Percentiles rank a stretch among this genome's conserved stretches.
Evolutionary conservation across 768 basidiomycete species (phyloP).

Genomic region (Macrocybe gigantea): DNA sequence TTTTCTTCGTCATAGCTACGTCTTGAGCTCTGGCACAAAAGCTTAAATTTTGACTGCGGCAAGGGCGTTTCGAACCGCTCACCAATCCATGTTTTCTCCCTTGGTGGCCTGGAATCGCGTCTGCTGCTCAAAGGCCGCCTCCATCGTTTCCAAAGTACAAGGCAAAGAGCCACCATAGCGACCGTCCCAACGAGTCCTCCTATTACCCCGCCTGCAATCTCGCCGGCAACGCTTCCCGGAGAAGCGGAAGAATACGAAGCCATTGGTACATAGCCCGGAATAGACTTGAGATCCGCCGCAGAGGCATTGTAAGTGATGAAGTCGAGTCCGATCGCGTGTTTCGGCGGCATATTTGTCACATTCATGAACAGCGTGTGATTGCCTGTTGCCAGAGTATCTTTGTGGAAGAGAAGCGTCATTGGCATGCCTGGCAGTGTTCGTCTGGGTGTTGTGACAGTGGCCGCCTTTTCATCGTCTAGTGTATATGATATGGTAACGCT

Average conservation of each 20-base stretch:
- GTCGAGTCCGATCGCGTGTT: constrained; percentile 30
- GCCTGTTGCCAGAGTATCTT: constrained; percentile 23
- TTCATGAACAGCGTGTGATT: constrained; percentile 31
- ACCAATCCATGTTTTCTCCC: background rate
- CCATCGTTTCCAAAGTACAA: no score
- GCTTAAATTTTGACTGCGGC: no score
- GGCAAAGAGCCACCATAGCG: no score
- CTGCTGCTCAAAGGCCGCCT: no score
- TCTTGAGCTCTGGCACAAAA: no score
- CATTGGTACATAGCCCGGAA: constrained; percentile 9
- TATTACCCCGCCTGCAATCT: constrained; percentile 13
- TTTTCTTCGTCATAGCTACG: no score
- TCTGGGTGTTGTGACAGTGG: constrained; percentile 17
- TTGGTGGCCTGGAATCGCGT: no score
- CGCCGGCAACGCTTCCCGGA: background rate
- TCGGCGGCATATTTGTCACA: constrained; percentile 25
- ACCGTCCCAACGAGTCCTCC: constrained; percentile 7
- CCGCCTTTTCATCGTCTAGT: constrained; percentile 25
- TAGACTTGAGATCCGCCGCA: constrained; percentile 15
- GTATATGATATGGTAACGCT: constrained; percentile 30
- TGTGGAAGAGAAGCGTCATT: constrained; percentile 29
- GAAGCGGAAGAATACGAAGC: background rate
- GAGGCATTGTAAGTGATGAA: constrained; percentile 34
- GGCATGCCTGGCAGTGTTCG: constrained; percentile 23
- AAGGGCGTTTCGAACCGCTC: no score